A percentile compares a stretch with the other conserved stretches of the same genome.
Evolutionary conservation across 192 early-diverging fungal genomes (phyloP).

Genomic region (Kickxella alabastrina): DNA sequence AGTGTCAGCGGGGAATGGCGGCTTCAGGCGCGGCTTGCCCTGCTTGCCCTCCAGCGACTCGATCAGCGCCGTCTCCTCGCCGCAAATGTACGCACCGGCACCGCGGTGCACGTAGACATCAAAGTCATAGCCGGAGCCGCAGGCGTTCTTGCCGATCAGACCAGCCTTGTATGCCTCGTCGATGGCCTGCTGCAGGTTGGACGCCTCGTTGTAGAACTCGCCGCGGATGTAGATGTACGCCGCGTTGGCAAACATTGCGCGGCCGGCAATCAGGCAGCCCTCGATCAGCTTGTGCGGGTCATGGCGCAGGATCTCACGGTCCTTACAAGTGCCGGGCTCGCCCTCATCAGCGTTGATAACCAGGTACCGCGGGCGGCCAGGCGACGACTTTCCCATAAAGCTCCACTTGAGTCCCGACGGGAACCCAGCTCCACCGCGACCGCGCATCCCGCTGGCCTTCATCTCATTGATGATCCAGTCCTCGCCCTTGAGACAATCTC

Average conservation of each 20-base stretch:
- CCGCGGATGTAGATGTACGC: conserved; percentile 98
- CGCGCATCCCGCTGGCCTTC: conserved; percentile 89
- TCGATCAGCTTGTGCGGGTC: conserved; percentile 97
- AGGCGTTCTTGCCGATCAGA: conserved; percentile 98
- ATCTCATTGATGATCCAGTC: conserved; percentile 98
- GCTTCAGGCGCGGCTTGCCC: conserved; percentile 98
- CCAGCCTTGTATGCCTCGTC: conserved; percentile 97
- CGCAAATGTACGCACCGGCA: conserved; percentile 97
- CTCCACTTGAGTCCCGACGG: conserved; percentile 98
- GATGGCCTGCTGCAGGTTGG: conserved; percentile 88
- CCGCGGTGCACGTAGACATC: conserved; percentile 97
- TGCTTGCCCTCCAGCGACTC: conserved; percentile 94
- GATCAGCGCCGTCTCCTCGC: conserved; percentile 89
- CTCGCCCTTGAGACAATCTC: conserved; percentile 94
- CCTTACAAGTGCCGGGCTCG: conserved; percentile 98
- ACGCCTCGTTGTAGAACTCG: conserved; percentile 95
- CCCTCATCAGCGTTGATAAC: conserved; percentile 99
- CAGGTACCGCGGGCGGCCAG: conserved; percentile 87
- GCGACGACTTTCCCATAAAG: conserved; percentile 95
- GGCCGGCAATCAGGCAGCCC: conserved; percentile 93
- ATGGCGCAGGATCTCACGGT: conserved; percentile 91
- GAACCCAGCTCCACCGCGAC: conserved; percentile 97
- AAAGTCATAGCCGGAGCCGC: conserved; percentile 93
- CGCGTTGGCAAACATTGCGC: conserved; percentile 94
- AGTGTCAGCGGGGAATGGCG: conserved; percentile 97